Percentiles rank a stretch among this genome's conserved stretches.
Conservation (phyloP, 1,139 yeast species). For the Pneumocystis murina region DNA sequence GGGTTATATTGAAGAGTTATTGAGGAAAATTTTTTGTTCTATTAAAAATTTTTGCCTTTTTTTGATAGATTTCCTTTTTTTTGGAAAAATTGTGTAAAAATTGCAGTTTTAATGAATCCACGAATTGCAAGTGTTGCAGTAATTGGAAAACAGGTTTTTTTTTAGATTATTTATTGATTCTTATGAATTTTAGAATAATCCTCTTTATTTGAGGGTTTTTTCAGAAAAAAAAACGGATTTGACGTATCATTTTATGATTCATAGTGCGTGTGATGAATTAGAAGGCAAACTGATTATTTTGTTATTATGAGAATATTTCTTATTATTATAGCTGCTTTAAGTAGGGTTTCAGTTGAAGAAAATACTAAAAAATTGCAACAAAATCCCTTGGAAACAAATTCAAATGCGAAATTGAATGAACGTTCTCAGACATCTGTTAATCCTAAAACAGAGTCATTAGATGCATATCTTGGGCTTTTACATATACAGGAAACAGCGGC, state of each 20-base stretch:
- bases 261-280: background rate
- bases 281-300: background rate
- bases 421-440: background rate
- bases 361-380: background rate
- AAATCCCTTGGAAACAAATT: background rate
- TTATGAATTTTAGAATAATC: background rate
- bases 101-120: background rate
- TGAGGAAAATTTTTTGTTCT: background rate
- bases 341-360: background rate
- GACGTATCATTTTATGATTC: background rate
- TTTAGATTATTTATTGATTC: background rate
- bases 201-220: background rate
- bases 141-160: background rate
- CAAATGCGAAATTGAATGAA: background rate
- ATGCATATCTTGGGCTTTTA: background rate
- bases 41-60: background rate
- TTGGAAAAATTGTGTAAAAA: background rate
- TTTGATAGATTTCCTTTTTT: background rate
- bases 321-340: background rate
- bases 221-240: background rate
- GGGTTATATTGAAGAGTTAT: background rate
- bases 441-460: background rate
- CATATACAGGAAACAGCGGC: background rate
- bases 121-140: background rate
- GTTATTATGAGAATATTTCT: background rate